These are phyloP conservation scores for Backusella tuberculispora DNA, from an alignment of 192 early-diverging fungal genomes.

Conservation along the genomic window DNA sequence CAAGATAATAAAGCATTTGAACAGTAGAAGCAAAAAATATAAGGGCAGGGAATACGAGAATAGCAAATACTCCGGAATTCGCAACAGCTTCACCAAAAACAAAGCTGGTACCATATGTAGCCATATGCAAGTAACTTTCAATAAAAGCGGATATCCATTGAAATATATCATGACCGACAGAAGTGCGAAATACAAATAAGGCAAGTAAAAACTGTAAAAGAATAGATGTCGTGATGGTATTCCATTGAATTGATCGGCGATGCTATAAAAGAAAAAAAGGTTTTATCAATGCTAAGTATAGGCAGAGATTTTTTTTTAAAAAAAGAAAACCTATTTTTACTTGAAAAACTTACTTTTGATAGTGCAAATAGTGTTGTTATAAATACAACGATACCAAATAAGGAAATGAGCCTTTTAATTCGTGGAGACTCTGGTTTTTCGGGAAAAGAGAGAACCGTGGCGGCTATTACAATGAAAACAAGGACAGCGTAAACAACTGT, in stretches of 20 bases:
- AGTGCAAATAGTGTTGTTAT: slow-evolving; percentile 46
- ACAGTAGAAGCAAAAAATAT: slow-evolving; percentile 90
- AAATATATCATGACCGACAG: slow-evolving; percentile 75
- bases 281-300: neutral
- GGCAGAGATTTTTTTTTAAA: neutral
- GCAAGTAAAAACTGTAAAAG: slow-evolving; percentile 80
- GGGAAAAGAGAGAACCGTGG: slow-evolving; percentile 60
- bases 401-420: slow-evolving; percentile 75
- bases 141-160: slow-evolving; percentile 63
- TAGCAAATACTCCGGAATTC: slow-evolving; percentile 58
- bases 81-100: slow-evolving; percentile 64
- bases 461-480: slow-evolving; percentile 46
- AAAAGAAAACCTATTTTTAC: neutral
- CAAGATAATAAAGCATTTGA: slow-evolving; percentile 81
- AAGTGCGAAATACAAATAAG: slow-evolving; percentile 75
- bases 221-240: slow-evolving; percentile 71
- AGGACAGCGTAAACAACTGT: slow-evolving; percentile 19
- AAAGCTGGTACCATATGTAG: slow-evolving; percentile 68
- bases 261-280: slow-evolving; percentile 40
- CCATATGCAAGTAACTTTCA: slow-evolving; percentile 65
- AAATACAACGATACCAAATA: slow-evolving; percentile 72
- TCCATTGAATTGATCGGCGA: slow-evolving; percentile 71
- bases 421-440: slow-evolving; percentile 57
- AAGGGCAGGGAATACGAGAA: slow-evolving; percentile 79
- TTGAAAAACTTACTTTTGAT: slow-evolving; percentile 50